Evolutionary conservation across 2,329 filamentous ascomycete species (phyloP), one percentile per base, ranked within the genome.

Genomic region (Nemania diffusa): DNA sequence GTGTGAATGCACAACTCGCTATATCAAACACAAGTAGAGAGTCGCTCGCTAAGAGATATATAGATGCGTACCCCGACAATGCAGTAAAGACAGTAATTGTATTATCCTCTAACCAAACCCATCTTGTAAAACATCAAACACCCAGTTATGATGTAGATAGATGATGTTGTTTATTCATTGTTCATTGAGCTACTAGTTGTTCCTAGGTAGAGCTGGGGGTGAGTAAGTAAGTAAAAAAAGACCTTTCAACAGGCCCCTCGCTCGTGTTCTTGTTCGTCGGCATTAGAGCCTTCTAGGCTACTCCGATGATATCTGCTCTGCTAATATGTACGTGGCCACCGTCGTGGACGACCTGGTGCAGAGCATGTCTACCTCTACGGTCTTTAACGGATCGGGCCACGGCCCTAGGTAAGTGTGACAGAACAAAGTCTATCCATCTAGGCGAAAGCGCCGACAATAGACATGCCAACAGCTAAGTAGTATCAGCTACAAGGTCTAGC

Each of bases 391-490:
- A 46, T 3, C 3, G 17, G 42, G 17, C 5, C n/a, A 32, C 15
- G 29, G 22, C 27, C 13, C 27, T 7, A 22, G 9, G 11, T 27
- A 20, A 20, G 27, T 29, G n/a, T 3, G 11, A 29, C 15, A 26
- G 5, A 15, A 40, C 15, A 40, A 13, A 13, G n/a, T n/a, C n/a
- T 13, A 13, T 40, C 34, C 11, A 7, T 17, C 52, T 81, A 84
- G 34, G 82, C 82, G 67, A 83, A 84, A 22, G 81, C 81, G 68
- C 82, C 82, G 48, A 84, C 81, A 62, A 83, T 75, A 20, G 82
- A 82, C 82, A 84, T 84, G 68, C 79, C 81, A 52, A 77, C 74
- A 68, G 82, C 82, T 83, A 57, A 22, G 57, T 20, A 15, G 64
- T 46, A 13, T 56, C 46, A 40, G 37, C 70, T 57, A 71, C 72